A percentile compares a stretch with the other conserved stretches of the same genome.
phyloP scores from a whole-genome alignment of 192 early-diverging fungal genomes.

The Funneliformis geosporum region DNA sequence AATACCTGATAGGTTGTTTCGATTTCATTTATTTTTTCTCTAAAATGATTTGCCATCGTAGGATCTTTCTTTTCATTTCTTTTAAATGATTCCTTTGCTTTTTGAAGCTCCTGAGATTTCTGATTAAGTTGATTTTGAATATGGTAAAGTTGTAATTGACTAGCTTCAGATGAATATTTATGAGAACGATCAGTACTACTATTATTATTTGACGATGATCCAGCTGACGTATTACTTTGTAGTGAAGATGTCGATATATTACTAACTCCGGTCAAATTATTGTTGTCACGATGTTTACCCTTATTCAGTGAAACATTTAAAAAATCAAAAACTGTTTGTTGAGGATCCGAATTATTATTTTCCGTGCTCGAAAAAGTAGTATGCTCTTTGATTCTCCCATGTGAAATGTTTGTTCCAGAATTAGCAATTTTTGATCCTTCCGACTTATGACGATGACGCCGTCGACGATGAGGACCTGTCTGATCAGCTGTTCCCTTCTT shows the following conservation, averaged over 20 bases:
- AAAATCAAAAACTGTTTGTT: constrained; percentile 22
- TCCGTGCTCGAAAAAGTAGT: background rate
- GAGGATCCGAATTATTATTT: background rate
- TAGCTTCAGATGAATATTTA: background rate
- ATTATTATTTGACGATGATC: background rate
- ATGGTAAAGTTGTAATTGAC: constrained; percentile 1
- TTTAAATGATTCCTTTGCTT: constrained; percentile 1
- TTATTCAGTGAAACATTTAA: constrained; percentile 17
- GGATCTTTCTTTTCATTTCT: constrained; percentile 24
- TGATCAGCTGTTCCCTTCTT: background rate
- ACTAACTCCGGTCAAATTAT: background rate
- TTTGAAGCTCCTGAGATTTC: constrained; percentile 1
- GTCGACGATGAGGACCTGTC: background rate
- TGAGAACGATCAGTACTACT: background rate
- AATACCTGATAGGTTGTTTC: constrained; percentile 13
- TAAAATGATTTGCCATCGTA: constrained; percentile 20
- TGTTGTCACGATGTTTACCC: background rate
- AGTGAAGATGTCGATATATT: background rate
- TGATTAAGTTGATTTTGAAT: constrained; percentile 7
- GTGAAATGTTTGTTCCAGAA: background rate
- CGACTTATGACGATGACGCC: background rate
- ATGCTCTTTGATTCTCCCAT: too few relatives aligned
- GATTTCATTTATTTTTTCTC: constrained; percentile 15
- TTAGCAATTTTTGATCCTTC: background rate
- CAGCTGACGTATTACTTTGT: background rate